phyloP scores from a whole-genome alignment of 2,329 filamentous ascomycete species.

The Talaromyces sp. region DNA sequence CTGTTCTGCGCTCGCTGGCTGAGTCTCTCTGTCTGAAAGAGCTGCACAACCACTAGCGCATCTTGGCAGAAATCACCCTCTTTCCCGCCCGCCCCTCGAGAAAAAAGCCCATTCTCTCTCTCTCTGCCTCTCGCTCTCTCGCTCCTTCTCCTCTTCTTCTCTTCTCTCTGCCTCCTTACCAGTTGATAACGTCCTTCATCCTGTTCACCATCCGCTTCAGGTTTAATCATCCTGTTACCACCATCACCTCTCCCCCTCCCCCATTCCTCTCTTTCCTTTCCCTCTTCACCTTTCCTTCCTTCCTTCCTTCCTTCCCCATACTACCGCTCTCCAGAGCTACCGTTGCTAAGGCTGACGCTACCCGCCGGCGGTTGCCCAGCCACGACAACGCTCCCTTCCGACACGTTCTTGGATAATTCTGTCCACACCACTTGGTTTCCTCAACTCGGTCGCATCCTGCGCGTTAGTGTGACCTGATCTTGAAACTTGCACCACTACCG shows the following conservation, averaged over 20 bases:
- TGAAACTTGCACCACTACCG: not conserved
- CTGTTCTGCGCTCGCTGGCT: not conserved
- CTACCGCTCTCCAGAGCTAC: not conserved
- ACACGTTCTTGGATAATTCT: not conserved
- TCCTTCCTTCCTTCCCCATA: conserved; percentile 10
- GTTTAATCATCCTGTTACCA: not conserved
- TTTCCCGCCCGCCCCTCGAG: conserved; percentile 32
- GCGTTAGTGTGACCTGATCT: not conserved
- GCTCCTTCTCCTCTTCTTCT: conserved; percentile 14
- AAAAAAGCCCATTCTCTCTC: conserved; percentile 22
- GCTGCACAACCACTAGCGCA: conserved; percentile 36
- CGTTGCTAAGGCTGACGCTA: conserved; percentile 13
- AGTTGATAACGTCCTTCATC: not conserved
- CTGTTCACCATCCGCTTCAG: not conserved
- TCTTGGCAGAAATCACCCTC: conserved; percentile 32
- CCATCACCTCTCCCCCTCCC: not conserved
- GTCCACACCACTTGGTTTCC: not conserved
- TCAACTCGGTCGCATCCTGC: not conserved
- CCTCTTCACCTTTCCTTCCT: conserved; percentile 4
- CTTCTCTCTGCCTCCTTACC: conserved; percentile 13
- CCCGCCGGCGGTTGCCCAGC: conserved; percentile 5
- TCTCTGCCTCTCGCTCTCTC: conserved; percentile 17
- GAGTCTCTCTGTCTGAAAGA: not conserved
- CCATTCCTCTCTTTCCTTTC: not conserved
- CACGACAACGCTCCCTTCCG: not conserved